Conservation (phyloP, 2,329 filamentous ascomycete genomes). For the Pseudocercospora ulei region DNA sequence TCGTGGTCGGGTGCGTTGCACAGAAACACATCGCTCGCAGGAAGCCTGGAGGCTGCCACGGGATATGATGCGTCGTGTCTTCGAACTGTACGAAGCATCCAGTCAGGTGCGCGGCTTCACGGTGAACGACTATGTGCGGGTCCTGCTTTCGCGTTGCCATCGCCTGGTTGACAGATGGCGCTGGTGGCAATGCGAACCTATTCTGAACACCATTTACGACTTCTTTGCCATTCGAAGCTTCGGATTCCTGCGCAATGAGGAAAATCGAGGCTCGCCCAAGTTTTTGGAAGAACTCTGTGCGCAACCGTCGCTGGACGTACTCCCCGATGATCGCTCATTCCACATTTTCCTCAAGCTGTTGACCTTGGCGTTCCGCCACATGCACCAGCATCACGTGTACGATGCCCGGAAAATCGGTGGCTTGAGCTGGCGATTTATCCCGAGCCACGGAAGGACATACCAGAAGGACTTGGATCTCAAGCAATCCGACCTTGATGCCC, state of each 20-base stretch:
- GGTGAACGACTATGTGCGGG: conserved; percentile 49
- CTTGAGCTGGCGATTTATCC: conserved; percentile 48
- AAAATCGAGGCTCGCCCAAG: conserved; percentile 43
- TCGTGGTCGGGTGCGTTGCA: conserved; percentile 32
- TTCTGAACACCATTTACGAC: conserved; percentile 48
- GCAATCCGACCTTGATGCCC: conserved; percentile 47
- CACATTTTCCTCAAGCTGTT: conserved; percentile 52
- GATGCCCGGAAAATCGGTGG: conserved; percentile 48
- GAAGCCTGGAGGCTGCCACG: conserved; percentile 47
- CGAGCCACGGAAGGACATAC: conserved; percentile 52
- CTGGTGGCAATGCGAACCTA: conserved; percentile 48
- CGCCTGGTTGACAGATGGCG: conserved; percentile 48
- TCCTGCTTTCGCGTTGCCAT: conserved; percentile 46
- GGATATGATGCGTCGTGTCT: conserved; percentile 40
- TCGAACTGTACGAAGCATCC: conserved; percentile 42
- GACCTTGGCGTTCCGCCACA: conserved; percentile 42
- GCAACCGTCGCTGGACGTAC: conserved; percentile 39
- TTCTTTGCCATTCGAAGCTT: conserved; percentile 50
- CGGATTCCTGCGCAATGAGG: conserved; percentile 46
- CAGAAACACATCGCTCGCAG: conserved; percentile 32
- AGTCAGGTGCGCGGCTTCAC: conserved; percentile 36
- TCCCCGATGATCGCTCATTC: conserved; percentile 46
- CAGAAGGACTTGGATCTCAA: conserved; percentile 49
- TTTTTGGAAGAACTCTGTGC: conserved; percentile 47
- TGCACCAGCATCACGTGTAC: conserved; percentile 38